phyloP scores from a whole-genome alignment of 2,329 filamentous ascomycete genomes.

The Colletotrichum falcatum region DNA sequence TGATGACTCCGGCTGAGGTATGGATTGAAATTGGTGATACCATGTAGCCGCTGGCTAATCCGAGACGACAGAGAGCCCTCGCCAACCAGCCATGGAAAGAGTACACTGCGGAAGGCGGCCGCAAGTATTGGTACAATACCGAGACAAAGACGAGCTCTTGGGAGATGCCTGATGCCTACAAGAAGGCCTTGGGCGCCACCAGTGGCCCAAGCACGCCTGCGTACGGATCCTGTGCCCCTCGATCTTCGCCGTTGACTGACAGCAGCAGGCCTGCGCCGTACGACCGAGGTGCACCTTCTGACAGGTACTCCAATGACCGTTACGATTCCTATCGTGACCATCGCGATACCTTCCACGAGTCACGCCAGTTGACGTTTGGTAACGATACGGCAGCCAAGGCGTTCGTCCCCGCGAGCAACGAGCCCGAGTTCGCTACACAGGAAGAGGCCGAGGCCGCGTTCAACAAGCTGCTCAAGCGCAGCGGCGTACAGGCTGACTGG shows the following conservation, averaged over 20 bases:
- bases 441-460: constrained; percentile 96
- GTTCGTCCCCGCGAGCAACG: constrained; percentile 73
- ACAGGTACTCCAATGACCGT: constrained; percentile 52
- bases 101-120: constrained; percentile 86
- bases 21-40: constrained; percentile 40
- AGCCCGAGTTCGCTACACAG: constrained; percentile 81
- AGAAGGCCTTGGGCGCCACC: constrained; percentile 75
- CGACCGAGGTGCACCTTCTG: constrained; percentile 49
- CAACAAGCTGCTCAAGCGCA: constrained; percentile 86
- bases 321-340: constrained; percentile 54
- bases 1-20: constrained; percentile 88
- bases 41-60: constrained; percentile 41
- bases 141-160: constrained; percentile 93
- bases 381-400: constrained; percentile 67
- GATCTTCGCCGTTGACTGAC: constrained; percentile 34
- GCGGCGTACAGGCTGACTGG: constrained; percentile 91
- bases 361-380: constrained; percentile 68
- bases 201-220: constrained; percentile 57
- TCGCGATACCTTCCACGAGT: constrained; percentile 60
- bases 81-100: constrained; percentile 92
- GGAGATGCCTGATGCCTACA: constrained; percentile 91
- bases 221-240: constrained; percentile 47
- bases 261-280: constrained; percentile 54
- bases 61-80: constrained; percentile 74
- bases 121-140: constrained; percentile 95